A percentile compares a stretch with the other conserved stretches of the same genome.
Evolutionary conservation across 2,329 filamentous ascomycete species (phyloP).

Genomic region (Rhynchosporium secalis): DNA sequence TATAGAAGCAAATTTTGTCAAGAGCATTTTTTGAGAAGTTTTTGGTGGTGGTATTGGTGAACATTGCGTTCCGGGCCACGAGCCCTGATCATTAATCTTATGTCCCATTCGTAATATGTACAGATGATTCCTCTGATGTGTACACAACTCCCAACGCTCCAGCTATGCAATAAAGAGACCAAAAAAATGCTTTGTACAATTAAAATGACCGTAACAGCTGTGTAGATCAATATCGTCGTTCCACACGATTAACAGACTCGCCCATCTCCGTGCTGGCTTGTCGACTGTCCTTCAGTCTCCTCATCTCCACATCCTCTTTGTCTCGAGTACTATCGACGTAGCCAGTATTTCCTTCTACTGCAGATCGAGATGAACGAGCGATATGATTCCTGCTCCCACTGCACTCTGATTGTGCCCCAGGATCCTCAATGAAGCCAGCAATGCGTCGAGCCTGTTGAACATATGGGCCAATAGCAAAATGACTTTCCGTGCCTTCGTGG

Average conservation of each 20-base stretch:
- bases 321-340: background rate
- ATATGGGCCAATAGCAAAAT: conserved; percentile 66
- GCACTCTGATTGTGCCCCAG: conserved; percentile 2
- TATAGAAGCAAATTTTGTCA: too few relatives aligned
- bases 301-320: background rate
- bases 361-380: background rate
- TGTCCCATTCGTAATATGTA: background rate
- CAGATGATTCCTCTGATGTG: background rate
- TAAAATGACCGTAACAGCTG: background rate
- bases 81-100: background rate
- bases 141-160: background rate
- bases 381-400: conserved; percentile 3
- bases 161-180: background rate
- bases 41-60: background rate
- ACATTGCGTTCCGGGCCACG: background rate
- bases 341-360: background rate
- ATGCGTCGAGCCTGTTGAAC: conserved; percentile 53
- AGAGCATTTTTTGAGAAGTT: too few relatives aligned
- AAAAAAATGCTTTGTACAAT: background rate
- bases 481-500: conserved; percentile 64
- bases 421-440: conserved; percentile 22
- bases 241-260: background rate
- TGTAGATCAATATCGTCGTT: background rate
- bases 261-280: background rate
- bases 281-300: background rate